phyloP scores from a whole-genome alignment of 208 protist species.

The Trypanosomatidae sp. region DNA sequence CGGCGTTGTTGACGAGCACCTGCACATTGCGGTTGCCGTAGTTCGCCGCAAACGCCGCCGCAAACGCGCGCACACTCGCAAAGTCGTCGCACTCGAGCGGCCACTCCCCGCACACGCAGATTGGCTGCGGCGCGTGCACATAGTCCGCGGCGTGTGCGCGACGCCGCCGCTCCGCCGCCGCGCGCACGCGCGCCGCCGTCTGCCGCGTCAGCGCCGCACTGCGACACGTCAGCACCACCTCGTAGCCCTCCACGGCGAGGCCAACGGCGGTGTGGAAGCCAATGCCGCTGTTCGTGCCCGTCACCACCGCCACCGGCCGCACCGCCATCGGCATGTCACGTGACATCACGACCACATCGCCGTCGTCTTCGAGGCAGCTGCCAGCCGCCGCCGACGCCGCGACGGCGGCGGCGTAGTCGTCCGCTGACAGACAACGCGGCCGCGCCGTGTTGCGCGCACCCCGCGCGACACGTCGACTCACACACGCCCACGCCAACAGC shows the following conservation, averaged over 20 bases:
- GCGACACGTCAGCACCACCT: slow-evolving; percentile 73
- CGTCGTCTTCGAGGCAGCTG: too few species aligned
- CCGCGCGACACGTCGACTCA: slow-evolving; percentile 28
- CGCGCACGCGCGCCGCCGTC: slow-evolving; percentile 28
- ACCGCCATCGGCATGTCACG: slow-evolving; percentile 26
- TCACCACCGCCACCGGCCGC: slow-evolving; percentile 77
- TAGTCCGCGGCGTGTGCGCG: slow-evolving; percentile 13
- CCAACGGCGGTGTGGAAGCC: slow-evolving; percentile 71
- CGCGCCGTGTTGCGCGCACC: slow-evolving; percentile 27
- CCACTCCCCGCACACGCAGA: slow-evolving; percentile 39
- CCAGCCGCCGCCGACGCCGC: too few species aligned
- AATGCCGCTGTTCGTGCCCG: slow-evolving; percentile 86
- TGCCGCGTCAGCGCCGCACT: slow-evolving; percentile 20
- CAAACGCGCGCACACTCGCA: slow-evolving; percentile 43
- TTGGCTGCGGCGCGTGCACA: slow-evolving; percentile 13
- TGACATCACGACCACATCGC: slow-evolving; percentile 23
- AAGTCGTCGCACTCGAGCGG: slow-evolving; percentile 76
- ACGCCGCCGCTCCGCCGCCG: slow-evolving; percentile 19
- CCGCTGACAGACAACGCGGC: too few species aligned
- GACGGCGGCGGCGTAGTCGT: too few species aligned
- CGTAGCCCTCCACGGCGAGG: slow-evolving; percentile 60
- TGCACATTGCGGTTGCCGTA: slow-evolving; percentile 50
- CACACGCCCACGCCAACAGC: slow-evolving; percentile 20
- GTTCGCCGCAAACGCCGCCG: slow-evolving; percentile 16
- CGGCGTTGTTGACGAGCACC: slow-evolving; percentile 82